Base-by-base conservation (phyloP, 306 rosid genomes). In the Castanea sativa region DNA sequence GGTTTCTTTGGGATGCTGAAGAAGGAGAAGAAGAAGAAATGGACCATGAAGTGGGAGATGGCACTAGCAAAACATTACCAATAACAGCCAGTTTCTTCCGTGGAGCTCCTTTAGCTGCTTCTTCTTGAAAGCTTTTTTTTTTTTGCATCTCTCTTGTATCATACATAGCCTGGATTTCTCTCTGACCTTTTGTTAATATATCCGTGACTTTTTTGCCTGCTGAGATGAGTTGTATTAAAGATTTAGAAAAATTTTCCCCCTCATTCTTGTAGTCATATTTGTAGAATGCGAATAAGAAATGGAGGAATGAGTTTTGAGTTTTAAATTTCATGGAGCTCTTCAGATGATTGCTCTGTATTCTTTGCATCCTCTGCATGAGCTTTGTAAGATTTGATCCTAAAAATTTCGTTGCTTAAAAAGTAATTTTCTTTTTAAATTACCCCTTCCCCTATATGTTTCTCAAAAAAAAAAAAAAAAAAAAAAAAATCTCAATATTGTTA, bases 1-100 rank as follows among this genome's bases (percentile, higher is more conserved):
- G 78, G 71, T 92, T 94, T 78, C 97, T 94, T 29, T 94, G 98
- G 98, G 98, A 94, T 60, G 88, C 93, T 2, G 92, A 86, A 61
- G 98, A 89, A 63, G 97, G 85, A 1, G 23, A 23, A 1, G 95
- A 79, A 1, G 77, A 74, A 13, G 79, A 57, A 30, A 71, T 67
- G 60, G 76, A 71, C 64, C 81, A 81, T 35, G 84, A 59, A 35
- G 83, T 73, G 60, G 78, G 55, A 73, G 86, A 81, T 77, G 86
- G 56, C 75, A 72, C 75, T 23, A 60, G 69, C 29, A 69, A 59
- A 41, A 76, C 55, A 45, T 71, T 91, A 63, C 53, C 79, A 2
- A 61, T 91, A 58, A 35, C 79, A 2, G 71, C 82, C 32, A 75
- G 84, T 80, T 79, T 88, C 87, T 79, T 89, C 53, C 82, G 51